phyloP scores from a whole-genome alignment of 257 asterid species.

The Orobanche coerulescens region DNA sequence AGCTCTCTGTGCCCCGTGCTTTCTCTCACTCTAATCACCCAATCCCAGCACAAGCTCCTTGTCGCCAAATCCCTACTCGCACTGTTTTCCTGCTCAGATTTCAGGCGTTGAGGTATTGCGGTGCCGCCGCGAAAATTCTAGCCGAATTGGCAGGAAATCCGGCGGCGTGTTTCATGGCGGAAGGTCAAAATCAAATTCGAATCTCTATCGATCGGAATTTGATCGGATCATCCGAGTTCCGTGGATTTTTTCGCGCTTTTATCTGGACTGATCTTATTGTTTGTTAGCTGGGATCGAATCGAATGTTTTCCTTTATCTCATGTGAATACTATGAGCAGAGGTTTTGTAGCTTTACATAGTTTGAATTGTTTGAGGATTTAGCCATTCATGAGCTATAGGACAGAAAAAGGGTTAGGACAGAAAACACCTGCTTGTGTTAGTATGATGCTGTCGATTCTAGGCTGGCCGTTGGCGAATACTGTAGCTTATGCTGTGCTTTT shows the following conservation, averaged over 20 bases:
- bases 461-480: conserved; percentile 86
- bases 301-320: conserved; percentile 82
- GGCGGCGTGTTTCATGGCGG: conserved; percentile 55
- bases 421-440: too few species aligned
- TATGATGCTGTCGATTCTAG: conserved; percentile 42
- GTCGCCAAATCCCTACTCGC: conserved; percentile 51
- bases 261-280: conserved; percentile 54
- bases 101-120: conserved; percentile 84
- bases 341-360: conserved; percentile 44
- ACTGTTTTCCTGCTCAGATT: conserved; percentile 61
- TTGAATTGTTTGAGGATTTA: conserved; percentile 63
- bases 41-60: conserved; percentile 48
- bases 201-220: conserved; percentile 20
- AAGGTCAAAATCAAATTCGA: conserved; percentile 48
- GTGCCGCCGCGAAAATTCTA: conserved; percentile 80
- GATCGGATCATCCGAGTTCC: conserved; percentile 41
- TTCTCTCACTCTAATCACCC: conserved; percentile 33
- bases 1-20: conserved; percentile 43
- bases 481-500: conserved; percentile 85
- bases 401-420: too few species aligned
- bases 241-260: conserved; percentile 62
- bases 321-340: conserved; percentile 42
- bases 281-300: conserved; percentile 86
- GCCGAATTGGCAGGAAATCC: conserved; percentile 77
- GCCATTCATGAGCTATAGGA: too few species aligned